These are phyloP conservation scores for Solanum clarkiae DNA, from an alignment of 257 asterid genomes.

Conservation along the genomic window DNA sequence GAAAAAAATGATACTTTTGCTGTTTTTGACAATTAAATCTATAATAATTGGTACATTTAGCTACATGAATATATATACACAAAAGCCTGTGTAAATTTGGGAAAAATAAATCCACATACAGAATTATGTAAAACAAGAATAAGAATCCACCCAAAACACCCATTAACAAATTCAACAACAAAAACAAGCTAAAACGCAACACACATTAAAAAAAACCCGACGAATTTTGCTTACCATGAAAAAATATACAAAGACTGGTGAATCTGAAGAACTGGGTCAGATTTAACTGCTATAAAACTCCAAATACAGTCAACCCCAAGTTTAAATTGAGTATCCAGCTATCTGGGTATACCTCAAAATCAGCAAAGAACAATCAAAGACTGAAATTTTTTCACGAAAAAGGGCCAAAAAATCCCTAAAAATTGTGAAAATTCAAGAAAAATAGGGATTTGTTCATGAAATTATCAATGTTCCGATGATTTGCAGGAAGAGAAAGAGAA, in stretches of 20 bases:
- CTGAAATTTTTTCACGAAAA: not conserved
- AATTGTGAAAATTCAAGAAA: not conserved
- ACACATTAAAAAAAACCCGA: not conserved
- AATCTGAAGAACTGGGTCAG: not conserved
- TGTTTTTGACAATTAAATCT: not conserved
- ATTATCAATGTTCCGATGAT: conserved; percentile 37
- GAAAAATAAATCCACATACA: not conserved
- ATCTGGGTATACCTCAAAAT: not conserved
- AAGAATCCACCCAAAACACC: not conserved
- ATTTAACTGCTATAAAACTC: not conserved
- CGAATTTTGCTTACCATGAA: not conserved
- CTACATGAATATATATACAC: not conserved
- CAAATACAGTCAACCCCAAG: not conserved
- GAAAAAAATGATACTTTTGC: not conserved
- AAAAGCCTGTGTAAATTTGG: too few relatives aligned
- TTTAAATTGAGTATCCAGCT: not conserved
- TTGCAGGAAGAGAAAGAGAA: conserved; percentile 17
- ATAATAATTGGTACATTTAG: not conserved
- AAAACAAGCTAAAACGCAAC: not conserved
- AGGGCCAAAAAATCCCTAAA: not conserved
- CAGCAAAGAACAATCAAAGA: not conserved
- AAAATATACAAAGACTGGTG: not conserved
- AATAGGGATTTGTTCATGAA: conserved; percentile 29
- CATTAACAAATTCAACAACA: not conserved
- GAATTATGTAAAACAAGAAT: not conserved